Evolutionary conservation across 2,329 filamentous ascomycete genomes (phyloP), one percentile per base, ranked within the genome.

Genomic region (Hymenoscyphus infarciens): DNA sequence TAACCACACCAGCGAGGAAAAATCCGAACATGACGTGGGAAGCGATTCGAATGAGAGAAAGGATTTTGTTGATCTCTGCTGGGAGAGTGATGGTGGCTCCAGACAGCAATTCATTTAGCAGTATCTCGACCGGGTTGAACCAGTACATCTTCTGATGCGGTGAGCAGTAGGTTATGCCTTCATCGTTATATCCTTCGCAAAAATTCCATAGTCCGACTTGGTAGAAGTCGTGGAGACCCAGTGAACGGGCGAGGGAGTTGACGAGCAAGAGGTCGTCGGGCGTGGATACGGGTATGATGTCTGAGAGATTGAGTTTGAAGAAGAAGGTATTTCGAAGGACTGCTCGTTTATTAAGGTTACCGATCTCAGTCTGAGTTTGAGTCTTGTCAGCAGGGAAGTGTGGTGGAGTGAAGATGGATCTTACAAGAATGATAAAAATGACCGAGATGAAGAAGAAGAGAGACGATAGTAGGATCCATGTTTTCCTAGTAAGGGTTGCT

Each of bases 151-250:
- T 80, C 70, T 85, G 71, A 0, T 92, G 89, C 5, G 78, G 77
- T 7, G 89, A 92, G 77, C 94, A 98, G 66, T 79, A 78, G 0
- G 91, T 94, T 66, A 95, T 86, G 42, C 90, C 90, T 69, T 88
- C 81, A 69, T 84, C 82, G 61, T 85, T 80, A 75, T 93, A 96
- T 22, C 93, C 93, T 75, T 96, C 91, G 76, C 94, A 98, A 75
- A 89, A 97, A 64, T 87, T 89, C 94, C 94, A 98, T 49, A 97
- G 78, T 5, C 93, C 93, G 31, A 96, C 90, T 71, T 92, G 90
- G 76, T 97, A 97, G 77, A 96, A 97, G 76, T 97, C 94, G 74
- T 96, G 92, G 57, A 97, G 82, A 33, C 93, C 94, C 60, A 97
- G 81, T 25, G 89, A 91, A 59, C 91, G 87, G 3, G 92, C 92